These are phyloP conservation scores for Dalbergia cochinchinensis DNA, from an alignment of 306 rosid species.

Conservation along the genomic window DNA sequence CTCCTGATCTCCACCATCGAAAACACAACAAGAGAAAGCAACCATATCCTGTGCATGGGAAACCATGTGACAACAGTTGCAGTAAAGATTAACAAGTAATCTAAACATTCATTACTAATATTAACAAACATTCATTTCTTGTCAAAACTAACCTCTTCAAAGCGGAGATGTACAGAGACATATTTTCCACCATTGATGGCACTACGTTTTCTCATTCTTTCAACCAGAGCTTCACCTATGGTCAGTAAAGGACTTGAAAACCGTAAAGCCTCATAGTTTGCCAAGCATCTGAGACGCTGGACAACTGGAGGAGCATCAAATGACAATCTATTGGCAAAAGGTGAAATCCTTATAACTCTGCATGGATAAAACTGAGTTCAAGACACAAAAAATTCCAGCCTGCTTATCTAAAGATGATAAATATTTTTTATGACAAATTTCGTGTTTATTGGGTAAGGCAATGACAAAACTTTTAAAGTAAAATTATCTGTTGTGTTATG, in stretches of 20 bases:
- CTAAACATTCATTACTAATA: slow-evolving; percentile 29
- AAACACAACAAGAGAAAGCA: slow-evolving; percentile 97
- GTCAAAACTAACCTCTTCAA: slow-evolving; percentile 85
- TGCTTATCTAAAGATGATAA: slow-evolving; percentile 1
- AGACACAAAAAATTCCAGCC: slow-evolving; percentile 3
- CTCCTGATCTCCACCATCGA: slow-evolving; percentile 89
- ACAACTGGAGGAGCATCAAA: slow-evolving; percentile 95
- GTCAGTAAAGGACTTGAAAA: slow-evolving; percentile 75
- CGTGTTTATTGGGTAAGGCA: not conserved
- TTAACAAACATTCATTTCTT: slow-evolving; percentile 24
- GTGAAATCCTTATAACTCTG: slow-evolving; percentile 97
- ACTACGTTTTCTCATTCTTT: slow-evolving; percentile 88
- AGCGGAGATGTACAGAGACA: slow-evolving; percentile 96
- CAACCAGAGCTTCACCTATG: slow-evolving; percentile 81
- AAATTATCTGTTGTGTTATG: slow-evolving; percentile 14
- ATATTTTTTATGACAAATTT: slow-evolving; percentile 35
- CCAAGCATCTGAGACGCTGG: slow-evolving; percentile 92
- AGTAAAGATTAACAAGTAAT: slow-evolving; percentile 36
- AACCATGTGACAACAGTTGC: slow-evolving; percentile 36
- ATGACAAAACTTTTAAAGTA: slow-evolving; percentile 3
- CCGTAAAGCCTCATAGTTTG: slow-evolving; percentile 86
- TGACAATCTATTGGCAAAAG: slow-evolving; percentile 95
- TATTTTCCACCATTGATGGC: slow-evolving; percentile 84
- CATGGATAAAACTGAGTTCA: slow-evolving; percentile 41
- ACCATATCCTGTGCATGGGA: slow-evolving; percentile 88